Conservation (phyloP, 129 eudicot genomes). For the Ambrosia trifida region DNA sequence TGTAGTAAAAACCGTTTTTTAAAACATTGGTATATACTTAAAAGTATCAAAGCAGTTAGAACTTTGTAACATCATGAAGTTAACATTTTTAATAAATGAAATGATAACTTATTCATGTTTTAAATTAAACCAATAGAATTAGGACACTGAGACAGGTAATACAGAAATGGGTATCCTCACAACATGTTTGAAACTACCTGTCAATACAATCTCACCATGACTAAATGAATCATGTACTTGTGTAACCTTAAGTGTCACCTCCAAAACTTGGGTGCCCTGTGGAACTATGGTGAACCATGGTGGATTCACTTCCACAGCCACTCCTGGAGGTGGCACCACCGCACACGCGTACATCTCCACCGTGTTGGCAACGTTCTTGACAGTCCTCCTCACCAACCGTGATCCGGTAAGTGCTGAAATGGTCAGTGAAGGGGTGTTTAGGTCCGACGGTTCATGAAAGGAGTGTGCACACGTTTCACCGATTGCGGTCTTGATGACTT, state of each 20-base stretch:
- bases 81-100: not conserved
- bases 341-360: constrained; percentile 65
- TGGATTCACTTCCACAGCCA: constrained; percentile 60
- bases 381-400: constrained; percentile 44
- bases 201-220: constrained; percentile 78
- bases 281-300: constrained; percentile 74
- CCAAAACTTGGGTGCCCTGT: constrained; percentile 59
- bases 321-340: constrained; percentile 68
- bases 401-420: constrained; percentile 64
- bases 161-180: constrained; percentile 77
- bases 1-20: too few relatives aligned
- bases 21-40: too few relatives aligned
- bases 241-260: constrained; percentile 51
- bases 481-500: constrained; percentile 52
- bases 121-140: constrained; percentile 2
- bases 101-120: constrained; percentile 5
- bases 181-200: constrained; percentile 75
- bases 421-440: constrained; percentile 84
- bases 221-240: constrained; percentile 55
- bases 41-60: too few relatives aligned
- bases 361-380: constrained; percentile 54
- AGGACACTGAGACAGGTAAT: constrained; percentile 49
- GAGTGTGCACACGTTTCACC: constrained; percentile 67
- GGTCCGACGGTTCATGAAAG: constrained; percentile 63
- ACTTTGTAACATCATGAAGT: too few relatives aligned